Conservation (phyloP, 1,284 basidiomycete species). For the Fomitopsis betulina region DNA sequence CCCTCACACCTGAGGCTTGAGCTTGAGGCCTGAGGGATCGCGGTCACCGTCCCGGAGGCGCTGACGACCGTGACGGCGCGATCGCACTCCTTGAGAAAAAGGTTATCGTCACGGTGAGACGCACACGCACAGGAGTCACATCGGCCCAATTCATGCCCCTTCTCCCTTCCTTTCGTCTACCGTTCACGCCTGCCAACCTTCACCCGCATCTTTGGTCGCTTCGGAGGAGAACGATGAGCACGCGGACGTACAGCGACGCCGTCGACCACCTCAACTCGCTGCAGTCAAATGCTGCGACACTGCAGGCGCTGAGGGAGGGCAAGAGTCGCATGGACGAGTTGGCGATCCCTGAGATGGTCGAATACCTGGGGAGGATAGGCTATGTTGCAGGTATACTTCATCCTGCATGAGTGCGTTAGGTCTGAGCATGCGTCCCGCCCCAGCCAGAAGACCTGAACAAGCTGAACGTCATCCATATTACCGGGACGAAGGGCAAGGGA, state of each 20-base stretch:
- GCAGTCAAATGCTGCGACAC: constrained; percentile 90
- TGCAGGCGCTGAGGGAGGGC: constrained; percentile 80
- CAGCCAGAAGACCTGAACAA: constrained; percentile 82
- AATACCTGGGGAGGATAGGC: constrained; percentile 86
- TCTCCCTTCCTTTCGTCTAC: neutral
- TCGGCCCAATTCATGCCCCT: constrained; percentile 2
- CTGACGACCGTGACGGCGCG: neutral
- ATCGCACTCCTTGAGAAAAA: neutral
- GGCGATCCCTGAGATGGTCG: constrained; percentile 86
- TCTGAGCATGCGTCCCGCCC: constrained; percentile 9
- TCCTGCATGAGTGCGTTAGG: constrained; percentile 6
- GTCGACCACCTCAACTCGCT: constrained; percentile 87
- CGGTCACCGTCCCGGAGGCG: neutral
- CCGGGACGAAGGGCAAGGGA: constrained; percentile 98
- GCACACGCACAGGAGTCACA: neutral
- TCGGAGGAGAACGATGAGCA: constrained; percentile 26
- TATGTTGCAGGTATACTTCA: constrained; percentile 59
- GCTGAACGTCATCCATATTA: constrained; percentile 94
- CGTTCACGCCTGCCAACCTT: neutral
- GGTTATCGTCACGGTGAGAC: neutral
- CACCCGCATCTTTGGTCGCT: constrained; percentile 2
- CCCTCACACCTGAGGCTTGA: no score
- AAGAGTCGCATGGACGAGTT: constrained; percentile 68
- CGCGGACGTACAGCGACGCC: constrained; percentile 72
- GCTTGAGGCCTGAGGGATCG: no score